Conservation (phyloP, 495 filamentous ascomycete genomes). For the Clavariopsis aquatica region DNA sequence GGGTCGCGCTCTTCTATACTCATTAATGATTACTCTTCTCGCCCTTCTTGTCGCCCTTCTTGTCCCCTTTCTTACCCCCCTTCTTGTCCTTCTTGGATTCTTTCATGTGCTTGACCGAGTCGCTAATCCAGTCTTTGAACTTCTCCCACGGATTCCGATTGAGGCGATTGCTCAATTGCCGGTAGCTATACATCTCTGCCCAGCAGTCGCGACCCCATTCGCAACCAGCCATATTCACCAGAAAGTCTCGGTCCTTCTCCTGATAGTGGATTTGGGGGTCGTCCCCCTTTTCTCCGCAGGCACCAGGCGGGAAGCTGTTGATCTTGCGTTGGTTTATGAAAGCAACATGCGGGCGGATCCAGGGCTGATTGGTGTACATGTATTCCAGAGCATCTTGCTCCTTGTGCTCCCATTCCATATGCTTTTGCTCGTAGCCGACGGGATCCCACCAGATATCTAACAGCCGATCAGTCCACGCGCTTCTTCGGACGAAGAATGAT, state of each 20-base stretch:
- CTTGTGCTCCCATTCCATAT: slow-evolving; percentile 99
- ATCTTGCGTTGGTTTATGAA: slow-evolving; percentile 91
- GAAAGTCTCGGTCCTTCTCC: slow-evolving; percentile 80
- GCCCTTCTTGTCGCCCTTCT: slow-evolving; percentile 30
- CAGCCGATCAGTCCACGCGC: slow-evolving; percentile 85
- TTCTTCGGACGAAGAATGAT: slow-evolving; percentile 86
- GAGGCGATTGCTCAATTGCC: slow-evolving; percentile 80
- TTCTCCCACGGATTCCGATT: slow-evolving; percentile 80
- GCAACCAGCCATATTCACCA: slow-evolving; percentile 99
- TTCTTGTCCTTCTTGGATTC: slow-evolving; percentile 29
- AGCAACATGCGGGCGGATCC: slow-evolving; percentile 83
- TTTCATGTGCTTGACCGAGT: slow-evolving; percentile 33
- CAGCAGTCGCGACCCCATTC: slow-evolving; percentile 97
- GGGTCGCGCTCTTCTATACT: slow-evolving; percentile 1
- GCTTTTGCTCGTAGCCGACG: slow-evolving; percentile 95
- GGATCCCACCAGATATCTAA: slow-evolving; percentile 99
- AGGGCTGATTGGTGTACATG: slow-evolving; percentile 86
- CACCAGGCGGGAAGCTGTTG: slow-evolving; percentile 90
- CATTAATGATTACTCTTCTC: slow-evolving; percentile 33
- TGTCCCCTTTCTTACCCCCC: slow-evolving; percentile 27
- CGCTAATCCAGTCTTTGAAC: slow-evolving; percentile 50
- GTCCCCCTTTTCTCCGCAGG: slow-evolving; percentile 76
- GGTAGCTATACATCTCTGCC: slow-evolving; percentile 93
- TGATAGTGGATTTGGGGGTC: slow-evolving; percentile 82
- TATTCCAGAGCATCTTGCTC: slow-evolving; percentile 95